phyloP scores from a whole-genome alignment of 2,329 filamentous ascomycete species.

The Talaromyces sp. region DNA sequence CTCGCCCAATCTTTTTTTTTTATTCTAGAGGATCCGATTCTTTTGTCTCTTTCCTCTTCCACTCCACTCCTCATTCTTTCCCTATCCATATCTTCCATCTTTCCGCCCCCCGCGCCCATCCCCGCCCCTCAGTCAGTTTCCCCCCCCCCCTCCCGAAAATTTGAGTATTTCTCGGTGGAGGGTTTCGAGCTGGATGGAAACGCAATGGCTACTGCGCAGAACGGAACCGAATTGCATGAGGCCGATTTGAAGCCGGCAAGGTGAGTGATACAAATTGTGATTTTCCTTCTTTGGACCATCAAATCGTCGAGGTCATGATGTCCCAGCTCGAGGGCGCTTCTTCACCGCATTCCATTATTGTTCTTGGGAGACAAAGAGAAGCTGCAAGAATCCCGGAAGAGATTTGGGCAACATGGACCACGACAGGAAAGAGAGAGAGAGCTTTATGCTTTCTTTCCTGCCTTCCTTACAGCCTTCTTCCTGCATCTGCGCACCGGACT shows the following conservation, averaged over 20 bases:
- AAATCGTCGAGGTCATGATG: background rate
- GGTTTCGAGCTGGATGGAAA: slow-evolving; percentile 38
- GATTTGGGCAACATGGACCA: background rate
- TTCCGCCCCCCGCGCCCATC: background rate
- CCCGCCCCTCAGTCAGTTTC: slow-evolving; percentile 6
- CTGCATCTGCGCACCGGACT: background rate
- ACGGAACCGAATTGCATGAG: slow-evolving; percentile 55
- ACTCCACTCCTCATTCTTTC: slow-evolving; percentile 1
- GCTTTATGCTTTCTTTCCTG: background rate
- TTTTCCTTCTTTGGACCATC: background rate
- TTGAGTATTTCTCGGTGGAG: slow-evolving; percentile 3
- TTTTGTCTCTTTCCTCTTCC: slow-evolving; percentile 10
- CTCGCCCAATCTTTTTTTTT: too few relatives aligned
- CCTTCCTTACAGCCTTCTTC: background rate
- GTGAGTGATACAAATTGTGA: slow-evolving; percentile 49
- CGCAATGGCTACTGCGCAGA: slow-evolving; percentile 47
- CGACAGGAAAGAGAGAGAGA: background rate
- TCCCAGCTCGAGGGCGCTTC: background rate
- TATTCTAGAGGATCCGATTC: slow-evolving; percentile 4
- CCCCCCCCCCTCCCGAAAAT: slow-evolving; percentile 8
- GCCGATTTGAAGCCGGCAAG: slow-evolving; percentile 62
- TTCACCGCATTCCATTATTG: background rate
- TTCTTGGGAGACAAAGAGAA: background rate
- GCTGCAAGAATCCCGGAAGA: background rate
- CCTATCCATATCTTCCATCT: background rate